Conservation (phyloP, 345 rosid species). For the Eucalyptus melliodora region DNA sequence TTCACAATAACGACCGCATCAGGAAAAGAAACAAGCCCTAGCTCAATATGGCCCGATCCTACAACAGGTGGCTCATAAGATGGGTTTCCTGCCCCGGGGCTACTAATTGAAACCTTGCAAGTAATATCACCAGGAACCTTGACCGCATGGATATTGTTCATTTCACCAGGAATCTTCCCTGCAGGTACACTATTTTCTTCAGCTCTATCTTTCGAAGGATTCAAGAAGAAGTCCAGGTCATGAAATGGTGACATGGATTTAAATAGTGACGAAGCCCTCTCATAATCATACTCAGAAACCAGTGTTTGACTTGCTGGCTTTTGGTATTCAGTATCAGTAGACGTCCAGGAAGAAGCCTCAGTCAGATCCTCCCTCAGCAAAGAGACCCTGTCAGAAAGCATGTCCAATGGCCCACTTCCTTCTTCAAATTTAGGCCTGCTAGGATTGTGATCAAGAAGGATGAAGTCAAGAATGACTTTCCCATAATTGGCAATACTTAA, state of each 20-base stretch:
- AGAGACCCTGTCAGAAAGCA: slow-evolving; percentile 14
- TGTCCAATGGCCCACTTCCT: slow-evolving; percentile 19
- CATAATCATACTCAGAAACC: slow-evolving; percentile 17
- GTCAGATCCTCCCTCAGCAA: slow-evolving; percentile 2
- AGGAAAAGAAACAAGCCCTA: slow-evolving; percentile 12
- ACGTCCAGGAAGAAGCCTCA: slow-evolving; percentile 13
- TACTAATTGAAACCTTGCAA: slow-evolving; percentile 12
- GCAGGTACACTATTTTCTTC: slow-evolving; percentile 15
- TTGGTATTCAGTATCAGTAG: slow-evolving; percentile 1
- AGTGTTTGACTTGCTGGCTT: slow-evolving; percentile 12
- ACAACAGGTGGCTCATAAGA: slow-evolving; percentile 11
- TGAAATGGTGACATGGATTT: slow-evolving; percentile 62
- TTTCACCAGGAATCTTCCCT: slow-evolving; percentile 5
- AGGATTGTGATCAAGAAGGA: slow-evolving; percentile 33
- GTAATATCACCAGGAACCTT: slow-evolving; percentile 3
- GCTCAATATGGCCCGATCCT: slow-evolving; percentile 22
- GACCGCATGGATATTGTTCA: slow-evolving; percentile 8
- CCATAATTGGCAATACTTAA: slow-evolving; percentile 22
- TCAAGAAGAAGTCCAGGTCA: slow-evolving; percentile 83
- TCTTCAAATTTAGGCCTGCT: slow-evolving; percentile 14
- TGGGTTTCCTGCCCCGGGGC: slow-evolving; percentile 2
- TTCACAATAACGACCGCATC: slow-evolving; percentile 49
- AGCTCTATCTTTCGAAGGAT: slow-evolving; percentile 41
- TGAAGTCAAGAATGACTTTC: slow-evolving; percentile 34
- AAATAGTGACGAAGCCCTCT: slow-evolving; percentile 33